phyloP scores from a whole-genome alignment of 257 asterid genomes.

The Scutellaria galericulata region DNA sequence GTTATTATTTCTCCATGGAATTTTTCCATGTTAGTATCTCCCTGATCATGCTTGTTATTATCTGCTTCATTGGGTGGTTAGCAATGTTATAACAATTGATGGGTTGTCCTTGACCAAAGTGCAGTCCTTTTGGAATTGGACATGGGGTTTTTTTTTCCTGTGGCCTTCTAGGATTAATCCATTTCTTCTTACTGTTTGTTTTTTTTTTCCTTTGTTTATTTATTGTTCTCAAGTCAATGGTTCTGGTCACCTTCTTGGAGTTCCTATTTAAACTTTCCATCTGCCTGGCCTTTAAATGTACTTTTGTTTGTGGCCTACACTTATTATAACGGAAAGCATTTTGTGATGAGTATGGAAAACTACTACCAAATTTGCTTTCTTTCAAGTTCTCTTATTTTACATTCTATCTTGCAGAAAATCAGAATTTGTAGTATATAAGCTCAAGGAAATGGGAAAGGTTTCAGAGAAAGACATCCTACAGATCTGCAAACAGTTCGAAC shows the following conservation, averaged over 20 bases:
- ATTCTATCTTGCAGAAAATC: conserved; percentile 67
- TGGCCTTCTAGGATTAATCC: neutral
- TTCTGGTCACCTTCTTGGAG: neutral
- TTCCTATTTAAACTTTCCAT: neutral
- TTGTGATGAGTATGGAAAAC: neutral
- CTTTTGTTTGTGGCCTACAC: neutral
- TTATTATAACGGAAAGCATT: neutral
- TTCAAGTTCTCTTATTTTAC: neutral
- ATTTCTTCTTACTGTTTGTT: neutral
- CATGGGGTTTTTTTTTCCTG: neutral
- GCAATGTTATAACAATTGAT: too few species aligned
- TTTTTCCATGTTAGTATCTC: neutral
- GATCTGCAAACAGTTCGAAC: conserved; percentile 81
- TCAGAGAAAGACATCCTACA: conserved; percentile 70
- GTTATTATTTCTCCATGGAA: neutral
- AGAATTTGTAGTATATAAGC: conserved; percentile 86
- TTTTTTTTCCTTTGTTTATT: neutral
- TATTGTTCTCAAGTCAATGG: neutral
- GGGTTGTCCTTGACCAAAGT: neutral
- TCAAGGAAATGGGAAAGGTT: conserved; percentile 86
- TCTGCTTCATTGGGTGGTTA: too few species aligned
- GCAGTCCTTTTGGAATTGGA: neutral
- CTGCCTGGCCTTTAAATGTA: neutral
- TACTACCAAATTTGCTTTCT: neutral
- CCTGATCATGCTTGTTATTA: neutral